These are phyloP conservation scores for Xylaria sp. DNA, from an alignment of 2,329 filamentous ascomycete species.

Conservation along the genomic window DNA sequence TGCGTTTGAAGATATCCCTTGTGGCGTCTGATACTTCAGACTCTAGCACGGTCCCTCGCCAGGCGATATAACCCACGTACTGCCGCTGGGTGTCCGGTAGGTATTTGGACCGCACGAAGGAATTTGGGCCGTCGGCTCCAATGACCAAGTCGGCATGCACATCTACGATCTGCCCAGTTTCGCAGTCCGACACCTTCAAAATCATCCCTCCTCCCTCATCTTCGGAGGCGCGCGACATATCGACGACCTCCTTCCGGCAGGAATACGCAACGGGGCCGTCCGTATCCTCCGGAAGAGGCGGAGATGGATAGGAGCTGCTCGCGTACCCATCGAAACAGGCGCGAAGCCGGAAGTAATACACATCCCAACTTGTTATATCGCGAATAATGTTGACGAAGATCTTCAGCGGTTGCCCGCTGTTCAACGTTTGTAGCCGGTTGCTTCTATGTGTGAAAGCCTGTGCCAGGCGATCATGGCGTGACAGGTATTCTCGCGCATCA, in stretches of 20 bases:
- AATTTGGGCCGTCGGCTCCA: conserved; percentile 35
- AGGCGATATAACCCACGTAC: conserved; percentile 36
- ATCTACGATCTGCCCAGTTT: not conserved
- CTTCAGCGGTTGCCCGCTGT: not conserved
- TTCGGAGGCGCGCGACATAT: not conserved
- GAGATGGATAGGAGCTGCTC: conserved; percentile 25
- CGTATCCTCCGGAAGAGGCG: not conserved
- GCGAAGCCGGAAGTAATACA: conserved; percentile 34
- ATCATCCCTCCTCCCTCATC: not conserved
- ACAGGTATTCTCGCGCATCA: conserved; percentile 5
- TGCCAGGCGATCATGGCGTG: conserved; percentile 14
- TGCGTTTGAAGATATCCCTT: conserved; percentile 5
- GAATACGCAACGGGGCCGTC: conserved; percentile 19
- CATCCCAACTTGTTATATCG: conserved; percentile 35
- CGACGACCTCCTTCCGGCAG: not conserved
- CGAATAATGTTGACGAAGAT: conserved; percentile 15
- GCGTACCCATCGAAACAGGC: conserved; percentile 32
- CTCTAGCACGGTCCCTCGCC: conserved; percentile 35
- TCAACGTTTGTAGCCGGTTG: conserved; percentile 11
- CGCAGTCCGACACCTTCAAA: not conserved
- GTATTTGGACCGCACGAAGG: conserved; percentile 30
- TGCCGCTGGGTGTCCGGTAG: conserved; percentile 15
- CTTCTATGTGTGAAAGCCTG: conserved; percentile 16
- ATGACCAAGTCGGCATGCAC: conserved; percentile 31
- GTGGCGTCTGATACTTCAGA: conserved; percentile 24